These are phyloP conservation scores for Sporothrix euskadiensis DNA, from an alignment of 2,329 filamentous ascomycete species.

Conservation along the genomic window DNA sequence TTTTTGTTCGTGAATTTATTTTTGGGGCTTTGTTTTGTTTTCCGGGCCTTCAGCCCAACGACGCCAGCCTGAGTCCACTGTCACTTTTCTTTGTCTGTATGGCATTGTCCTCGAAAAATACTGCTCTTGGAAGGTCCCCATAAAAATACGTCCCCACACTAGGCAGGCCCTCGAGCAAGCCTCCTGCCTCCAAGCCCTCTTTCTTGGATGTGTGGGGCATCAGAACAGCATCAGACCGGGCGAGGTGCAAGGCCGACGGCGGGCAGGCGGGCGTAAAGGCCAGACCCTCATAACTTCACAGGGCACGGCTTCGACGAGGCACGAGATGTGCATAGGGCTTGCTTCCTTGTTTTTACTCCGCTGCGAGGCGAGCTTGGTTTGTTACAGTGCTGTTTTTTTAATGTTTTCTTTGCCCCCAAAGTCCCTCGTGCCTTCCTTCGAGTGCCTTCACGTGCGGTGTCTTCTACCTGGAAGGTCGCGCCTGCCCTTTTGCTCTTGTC, in stretches of 20 bases:
- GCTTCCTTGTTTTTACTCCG: neutral
- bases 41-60: slow-evolving; percentile 6
- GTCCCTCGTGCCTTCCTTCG: neutral
- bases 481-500: neutral
- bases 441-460: neutral
- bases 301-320: too few species aligned
- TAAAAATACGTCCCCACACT: neutral
- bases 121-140: slow-evolving; percentile 15
- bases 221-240: neutral
- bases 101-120: neutral
- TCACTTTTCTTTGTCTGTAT: neutral
- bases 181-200: neutral
- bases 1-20: slow-evolving; percentile 7
- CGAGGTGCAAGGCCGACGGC: neutral
- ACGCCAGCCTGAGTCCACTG: neutral
- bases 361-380: neutral
- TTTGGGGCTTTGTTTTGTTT: neutral
- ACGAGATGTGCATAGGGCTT: neutral
- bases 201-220: neutral
- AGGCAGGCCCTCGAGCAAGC: neutral
- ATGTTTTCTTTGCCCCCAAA: neutral
- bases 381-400: neutral
- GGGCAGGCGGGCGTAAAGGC: neutral
- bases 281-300: too few species aligned
- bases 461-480: neutral